Base-by-base conservation (phyloP, 2,329 filamentous ascomycete species). In the Exophiala aquamarina region DNA sequence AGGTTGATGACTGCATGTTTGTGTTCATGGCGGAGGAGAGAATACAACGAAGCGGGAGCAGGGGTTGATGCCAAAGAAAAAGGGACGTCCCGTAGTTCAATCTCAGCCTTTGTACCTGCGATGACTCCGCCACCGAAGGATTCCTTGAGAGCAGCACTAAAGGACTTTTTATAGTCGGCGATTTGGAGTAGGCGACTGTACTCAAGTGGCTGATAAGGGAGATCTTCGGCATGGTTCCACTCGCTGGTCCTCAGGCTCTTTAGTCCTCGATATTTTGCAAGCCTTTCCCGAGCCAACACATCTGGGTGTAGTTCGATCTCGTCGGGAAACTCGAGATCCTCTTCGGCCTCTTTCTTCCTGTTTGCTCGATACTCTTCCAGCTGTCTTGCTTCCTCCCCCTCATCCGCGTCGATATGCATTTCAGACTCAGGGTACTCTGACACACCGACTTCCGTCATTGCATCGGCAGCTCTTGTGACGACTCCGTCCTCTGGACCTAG, bases 361-460 rank as follows among this genome's bases (percentile, higher is more conserved):
- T 83, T 83, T 41, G 81, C 77, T 31, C 93, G 83, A 69, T 90
- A 98, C 35, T 86, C 86, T 45, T 83, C 87, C 32, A 98, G 77
- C 63, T 94, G 84, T 59, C 84, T 78, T 2, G 87, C 86, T 61
- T 94, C 90, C 54, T 96, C 90, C 59, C 95, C 85, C 1, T 86
- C 88, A 41, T 82, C 80, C 15, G 77, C 81, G 63, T 88, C 89
- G 5, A 89, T 70, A 70, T 97, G 96, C 77, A 89, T 89, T 67
- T 96, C 93, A 1, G 90, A 95, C 63, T 93, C 87, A 1, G 91
- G 87, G 63, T 96, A 96, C 65, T 97, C 91, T 7, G 93, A 92
- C 32, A 86, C 84, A 4, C 81, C 87, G 45, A 72, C 84, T 67
- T 94, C 90, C 0, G 88, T 94, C 49, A 83, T 82, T 62, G 69